These are phyloP conservation scores for Paramecium biaurelia DNA, from an alignment of 73 alveolate species.

Conservation along the genomic window DNA sequence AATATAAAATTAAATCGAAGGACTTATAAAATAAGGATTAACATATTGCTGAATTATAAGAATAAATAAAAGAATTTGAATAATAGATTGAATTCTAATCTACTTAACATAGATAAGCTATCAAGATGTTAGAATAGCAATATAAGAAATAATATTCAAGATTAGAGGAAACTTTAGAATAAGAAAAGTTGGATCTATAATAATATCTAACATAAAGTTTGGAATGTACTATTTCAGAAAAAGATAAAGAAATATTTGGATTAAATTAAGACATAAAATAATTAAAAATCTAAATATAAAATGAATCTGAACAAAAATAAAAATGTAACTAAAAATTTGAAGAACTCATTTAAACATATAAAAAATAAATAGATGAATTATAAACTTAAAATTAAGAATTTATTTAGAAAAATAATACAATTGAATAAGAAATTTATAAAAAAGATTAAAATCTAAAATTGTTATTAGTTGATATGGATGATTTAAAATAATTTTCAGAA, in stretches of 20 bases:
- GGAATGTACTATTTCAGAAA: not conserved
- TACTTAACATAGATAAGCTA: not conserved
- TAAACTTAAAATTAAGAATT: not conserved
- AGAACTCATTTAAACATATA: not conserved
- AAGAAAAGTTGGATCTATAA: not conserved
- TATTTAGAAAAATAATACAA: not conserved
- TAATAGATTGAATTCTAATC: not conserved
- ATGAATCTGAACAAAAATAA: not conserved
- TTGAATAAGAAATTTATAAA: not conserved
- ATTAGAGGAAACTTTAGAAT: not conserved
- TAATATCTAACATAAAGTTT: not conserved
- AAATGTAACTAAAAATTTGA: not conserved
- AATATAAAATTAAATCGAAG: not conserved
- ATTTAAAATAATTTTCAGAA: constrained; percentile 4
- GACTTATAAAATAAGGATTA: not conserved
- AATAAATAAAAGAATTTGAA: not conserved
- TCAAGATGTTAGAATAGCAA: not conserved
- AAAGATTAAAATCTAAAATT: not conserved
- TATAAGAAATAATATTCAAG: not conserved
- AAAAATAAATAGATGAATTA: not conserved
- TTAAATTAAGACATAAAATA: not conserved
- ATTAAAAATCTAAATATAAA: not conserved
- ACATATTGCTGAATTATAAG: not conserved
- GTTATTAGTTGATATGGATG: constrained; percentile 15
- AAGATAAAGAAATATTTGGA: not conserved